Percentiles rank a stretch among this genome's conserved stretches.
Evolutionary conservation across 768 basidiomycete species (phyloP).

Genomic region (Kwoniella mangroviensis): DNA sequence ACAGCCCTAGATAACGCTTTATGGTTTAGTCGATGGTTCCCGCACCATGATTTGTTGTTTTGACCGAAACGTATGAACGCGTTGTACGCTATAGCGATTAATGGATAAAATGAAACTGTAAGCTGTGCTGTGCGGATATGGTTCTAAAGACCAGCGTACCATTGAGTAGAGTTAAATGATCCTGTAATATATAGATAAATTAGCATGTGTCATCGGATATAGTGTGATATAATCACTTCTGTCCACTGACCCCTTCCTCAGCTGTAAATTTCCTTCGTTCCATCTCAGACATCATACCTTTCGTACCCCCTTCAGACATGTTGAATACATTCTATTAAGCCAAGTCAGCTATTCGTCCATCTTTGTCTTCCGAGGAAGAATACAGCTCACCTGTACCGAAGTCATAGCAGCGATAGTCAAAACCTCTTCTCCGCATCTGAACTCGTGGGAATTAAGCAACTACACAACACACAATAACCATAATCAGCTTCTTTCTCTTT

Average conservation of each 20-base stretch:
- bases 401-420: constrained; percentile 96
- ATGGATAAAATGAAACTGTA: neutral
- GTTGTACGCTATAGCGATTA: constrained; percentile 74
- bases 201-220: neutral
- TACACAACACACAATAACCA: constrained; percentile 52
- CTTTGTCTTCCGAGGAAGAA: neutral
- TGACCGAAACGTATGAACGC: constrained; percentile 77
- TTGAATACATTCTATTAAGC: constrained; percentile 80
- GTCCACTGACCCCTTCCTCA: constrained; percentile 81
- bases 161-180: constrained; percentile 91
- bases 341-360: constrained; percentile 9
- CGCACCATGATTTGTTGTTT: constrained; percentile 88
- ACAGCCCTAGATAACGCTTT: constrained; percentile 91
- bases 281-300: constrained; percentile 79
- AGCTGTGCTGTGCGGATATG: too few relatives aligned
- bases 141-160: constrained; percentile 61
- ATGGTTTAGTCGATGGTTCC: constrained; percentile 87
- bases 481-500: neutral
- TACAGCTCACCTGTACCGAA: constrained; percentile 71
- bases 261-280: constrained; percentile 96
- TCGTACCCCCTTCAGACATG: constrained; percentile 80
- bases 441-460: constrained; percentile 84
- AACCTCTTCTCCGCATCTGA: constrained; percentile 91
- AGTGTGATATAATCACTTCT: neutral
- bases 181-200: constrained; percentile 61